A percentile compares a stretch with the other conserved stretches of the same genome.
These are phyloP conservation scores for Nothomitra cinnamomea DNA, from an alignment of 2,329 filamentous ascomycete species.

Conservation along the genomic window DNA sequence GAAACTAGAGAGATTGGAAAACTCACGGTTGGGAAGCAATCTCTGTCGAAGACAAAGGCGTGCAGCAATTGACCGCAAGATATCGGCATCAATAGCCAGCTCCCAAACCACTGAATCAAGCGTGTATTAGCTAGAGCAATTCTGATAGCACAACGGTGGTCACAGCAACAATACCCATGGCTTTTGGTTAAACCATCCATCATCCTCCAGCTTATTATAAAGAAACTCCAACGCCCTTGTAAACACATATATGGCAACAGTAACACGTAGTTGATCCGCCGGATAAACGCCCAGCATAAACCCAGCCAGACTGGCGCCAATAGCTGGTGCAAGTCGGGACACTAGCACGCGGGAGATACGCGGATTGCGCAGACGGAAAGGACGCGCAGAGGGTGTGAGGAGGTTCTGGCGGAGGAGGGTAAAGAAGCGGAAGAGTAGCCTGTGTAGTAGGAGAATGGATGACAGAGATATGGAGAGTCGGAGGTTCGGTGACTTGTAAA, in stretches of 20 bases:
- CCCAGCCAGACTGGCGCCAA: conserved; percentile 80
- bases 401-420: conserved; percentile 61
- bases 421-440: conserved; percentile 81
- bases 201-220: conserved; percentile 68
- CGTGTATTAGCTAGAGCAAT: too few species aligned
- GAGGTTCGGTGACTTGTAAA: conserved; percentile 45
- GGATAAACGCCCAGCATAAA: conserved; percentile 65
- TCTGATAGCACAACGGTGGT: conserved; percentile 7
- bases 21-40: conserved; percentile 48
- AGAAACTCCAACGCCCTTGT: conserved; percentile 71
- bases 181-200: conserved; percentile 44
- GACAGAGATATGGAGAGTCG: conserved; percentile 71
- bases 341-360: conserved; percentile 58
- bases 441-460: conserved; percentile 72
- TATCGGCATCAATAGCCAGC: conserved; percentile 65
- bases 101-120: conserved; percentile 47
- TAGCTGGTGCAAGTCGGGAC: conserved; percentile 66
- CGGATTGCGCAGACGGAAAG: conserved; percentile 73
- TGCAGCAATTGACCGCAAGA: conserved; percentile 62
- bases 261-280: conserved; percentile 53
- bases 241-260: conserved; percentile 64
- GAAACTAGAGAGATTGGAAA: background rate
- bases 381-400: conserved; percentile 59
- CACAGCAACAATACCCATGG: conserved; percentile 41
- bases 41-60: conserved; percentile 59